phyloP scores from a whole-genome alignment of 2,329 filamentous ascomycete genomes.

The Pyricularia pennisetigena region DNA sequence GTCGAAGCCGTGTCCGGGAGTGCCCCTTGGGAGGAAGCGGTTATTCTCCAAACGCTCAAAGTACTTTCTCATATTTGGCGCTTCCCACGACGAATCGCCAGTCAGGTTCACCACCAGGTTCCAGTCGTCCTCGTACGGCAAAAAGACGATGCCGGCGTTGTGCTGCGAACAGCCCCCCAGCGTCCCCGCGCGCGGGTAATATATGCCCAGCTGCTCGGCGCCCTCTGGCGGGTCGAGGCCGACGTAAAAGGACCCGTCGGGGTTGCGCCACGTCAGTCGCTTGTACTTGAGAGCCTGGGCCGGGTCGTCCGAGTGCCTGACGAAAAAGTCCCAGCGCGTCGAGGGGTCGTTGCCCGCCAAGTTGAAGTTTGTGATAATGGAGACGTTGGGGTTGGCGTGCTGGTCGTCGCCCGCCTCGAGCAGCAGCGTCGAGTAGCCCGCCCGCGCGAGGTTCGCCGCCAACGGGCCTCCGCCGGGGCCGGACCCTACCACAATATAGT shows the following conservation, averaged over 20 bases:
- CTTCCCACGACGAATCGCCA: conserved; percentile 41
- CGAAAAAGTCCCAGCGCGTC: conserved; percentile 48
- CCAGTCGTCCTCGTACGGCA: conserved; percentile 51
- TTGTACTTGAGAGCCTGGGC: conserved; percentile 35
- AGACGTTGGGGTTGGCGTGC: conserved; percentile 31
- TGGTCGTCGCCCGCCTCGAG: conserved; percentile 54
- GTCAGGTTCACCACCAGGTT: conserved; percentile 43
- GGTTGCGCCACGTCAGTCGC: conserved; percentile 39
- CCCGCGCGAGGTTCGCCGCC: conserved; percentile 46
- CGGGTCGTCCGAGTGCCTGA: conserved; percentile 44
- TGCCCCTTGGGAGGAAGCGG: conserved; percentile 34
- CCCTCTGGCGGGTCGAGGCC: conserved; percentile 21
- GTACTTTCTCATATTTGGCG: conserved; percentile 46
- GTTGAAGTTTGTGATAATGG: conserved; percentile 37
- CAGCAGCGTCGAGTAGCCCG: conserved; percentile 48
- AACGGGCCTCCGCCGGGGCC: conserved; percentile 50
- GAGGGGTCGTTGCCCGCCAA: conserved; percentile 39
- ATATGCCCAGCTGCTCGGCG: conserved; percentile 29
- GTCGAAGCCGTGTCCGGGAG: conserved; percentile 40
- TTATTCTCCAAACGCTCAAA: conserved; percentile 46
- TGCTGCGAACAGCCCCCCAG: conserved; percentile 46
- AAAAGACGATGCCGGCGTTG: conserved; percentile 36
- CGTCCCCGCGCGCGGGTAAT: conserved; percentile 36
- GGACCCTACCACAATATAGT: conserved; percentile 55
- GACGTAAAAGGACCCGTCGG: conserved; percentile 25